Evolutionary conservation across 768 basidiomycete species (phyloP), one percentile per base, ranked within the genome.

Genomic region (Lentinula raphanica): DNA sequence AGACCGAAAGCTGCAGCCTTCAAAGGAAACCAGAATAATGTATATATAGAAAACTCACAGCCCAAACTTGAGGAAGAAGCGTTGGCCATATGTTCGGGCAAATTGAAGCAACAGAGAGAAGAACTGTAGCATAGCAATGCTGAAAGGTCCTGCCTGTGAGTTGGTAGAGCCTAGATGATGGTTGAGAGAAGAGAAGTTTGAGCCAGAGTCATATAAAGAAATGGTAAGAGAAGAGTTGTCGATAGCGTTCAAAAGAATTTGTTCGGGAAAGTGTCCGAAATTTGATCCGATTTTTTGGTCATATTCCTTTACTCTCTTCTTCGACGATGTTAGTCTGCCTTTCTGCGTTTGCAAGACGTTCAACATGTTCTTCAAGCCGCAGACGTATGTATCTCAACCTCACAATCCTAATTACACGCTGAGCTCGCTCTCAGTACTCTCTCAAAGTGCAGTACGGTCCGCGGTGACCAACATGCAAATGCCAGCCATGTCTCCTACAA

Each of bases 401-500:
- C 25, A 31, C n/a, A 13, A n/a, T 12, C n/a, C n/a, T 11, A 9
- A 12, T 11, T 6, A 51, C 11, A 51, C 21, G 13, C 12, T 32
- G 9, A 12, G 28, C 29, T 49, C n/a, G 13, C 35, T 32, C 17
- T 32, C 64, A 87, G 85, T 76, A 58, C 66, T 91, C 51, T 88
- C 87, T 68, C 72, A 77, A 36, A 76, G 82, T 45, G 64, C 72
- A 53, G 65, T 69, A 45, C 79, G 82, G 44, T 71, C 71, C 62
- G 92, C 87, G 31, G 79, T 92, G 51, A 86, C 90, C 49, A 81
- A 85, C 61, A 82, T 96, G 59, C 76, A 83, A 64, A 96, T 98
- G 93, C 95, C 95, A 4, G 95, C 95, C 59, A 96, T 98, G 94
- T 94, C 90, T 2, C 94, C 94, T 13, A 96, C 93, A 12, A 94